Conservation (phyloP, 2,329 filamentous ascomycete species). For the Colletotrichum sp. region DNA sequence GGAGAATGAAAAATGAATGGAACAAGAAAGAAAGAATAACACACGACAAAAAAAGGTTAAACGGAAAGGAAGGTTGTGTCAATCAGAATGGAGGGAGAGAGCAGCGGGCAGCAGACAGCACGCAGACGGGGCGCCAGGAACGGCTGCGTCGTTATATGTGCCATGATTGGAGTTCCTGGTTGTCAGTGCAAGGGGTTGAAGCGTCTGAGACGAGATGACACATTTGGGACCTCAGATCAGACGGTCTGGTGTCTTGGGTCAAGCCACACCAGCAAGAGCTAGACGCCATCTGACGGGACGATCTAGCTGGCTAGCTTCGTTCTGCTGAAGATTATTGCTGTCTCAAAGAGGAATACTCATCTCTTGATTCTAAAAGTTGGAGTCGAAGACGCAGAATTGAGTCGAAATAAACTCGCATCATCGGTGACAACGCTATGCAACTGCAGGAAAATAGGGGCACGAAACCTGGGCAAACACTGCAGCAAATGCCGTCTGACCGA, state of each 20-base stretch:
- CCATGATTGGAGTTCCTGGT: neutral
- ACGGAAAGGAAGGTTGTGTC: neutral
- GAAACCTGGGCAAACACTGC: neutral
- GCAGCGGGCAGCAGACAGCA: neutral
- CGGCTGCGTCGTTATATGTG: conserved; percentile 8
- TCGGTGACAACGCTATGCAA: neutral
- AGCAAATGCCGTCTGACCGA: neutral
- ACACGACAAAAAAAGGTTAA: neutral
- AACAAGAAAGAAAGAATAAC: neutral
- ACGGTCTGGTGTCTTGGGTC: conserved; percentile 19
- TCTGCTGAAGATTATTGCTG: neutral
- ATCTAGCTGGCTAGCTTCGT: neutral
- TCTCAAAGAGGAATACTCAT: neutral
- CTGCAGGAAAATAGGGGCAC: neutral
- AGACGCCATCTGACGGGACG: neutral
- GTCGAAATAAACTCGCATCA: neutral
- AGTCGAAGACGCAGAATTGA: neutral
- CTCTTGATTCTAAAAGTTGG: neutral
- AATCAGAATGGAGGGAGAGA: neutral
- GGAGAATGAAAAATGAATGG: neutral
- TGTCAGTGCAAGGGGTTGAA: conserved; percentile 5
- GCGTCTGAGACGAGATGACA: conserved; percentile 23
- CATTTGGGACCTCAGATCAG: conserved; percentile 22
- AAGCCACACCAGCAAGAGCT: neutral
- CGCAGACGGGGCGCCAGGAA: neutral